Conservation (phyloP, 2,329 filamentous ascomycete genomes). For the Epichloe coenophiala region DNA sequence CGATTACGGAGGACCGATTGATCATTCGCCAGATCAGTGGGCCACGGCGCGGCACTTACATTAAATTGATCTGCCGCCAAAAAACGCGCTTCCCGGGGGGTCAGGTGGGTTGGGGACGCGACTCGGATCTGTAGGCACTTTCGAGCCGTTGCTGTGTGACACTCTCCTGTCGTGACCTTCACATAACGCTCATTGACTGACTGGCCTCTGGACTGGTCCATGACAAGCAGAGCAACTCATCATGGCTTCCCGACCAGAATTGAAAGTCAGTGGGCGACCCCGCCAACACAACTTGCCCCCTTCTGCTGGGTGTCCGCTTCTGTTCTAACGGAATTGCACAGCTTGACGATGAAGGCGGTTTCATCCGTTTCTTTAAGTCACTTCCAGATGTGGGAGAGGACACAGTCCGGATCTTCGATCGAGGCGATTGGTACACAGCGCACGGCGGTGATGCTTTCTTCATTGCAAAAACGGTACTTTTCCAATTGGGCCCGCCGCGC, state of each 20-base stretch:
- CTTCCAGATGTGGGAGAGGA: conserved; percentile 57
- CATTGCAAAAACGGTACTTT: conserved; percentile 60
- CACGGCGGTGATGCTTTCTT: conserved; percentile 75
- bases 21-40: not conserved
- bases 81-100: conserved; percentile 10
- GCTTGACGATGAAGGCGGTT: conserved; percentile 94
- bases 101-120: conserved; percentile 4
- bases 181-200: not conserved
- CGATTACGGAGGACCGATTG: too few relatives aligned
- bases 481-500: not conserved
- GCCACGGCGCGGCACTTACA: conserved; percentile 7
- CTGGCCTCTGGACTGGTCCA: not conserved
- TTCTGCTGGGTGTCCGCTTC: too few relatives aligned
- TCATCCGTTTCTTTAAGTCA: conserved; percentile 93
- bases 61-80: conserved; percentile 8
- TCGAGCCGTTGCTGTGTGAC: not conserved
- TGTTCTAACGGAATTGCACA: conserved; percentile 18
- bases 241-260: conserved; percentile 60
- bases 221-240: conserved; percentile 11
- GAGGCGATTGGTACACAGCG: conserved; percentile 92
- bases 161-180: not conserved
- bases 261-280: conserved; percentile 40
- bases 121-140: not conserved
- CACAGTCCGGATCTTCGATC: conserved; percentile 82
- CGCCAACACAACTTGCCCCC: not conserved